phyloP scores from a whole-genome alignment of 495 filamentous ascomycete genomes.

The Daldinia childiae region DNA sequence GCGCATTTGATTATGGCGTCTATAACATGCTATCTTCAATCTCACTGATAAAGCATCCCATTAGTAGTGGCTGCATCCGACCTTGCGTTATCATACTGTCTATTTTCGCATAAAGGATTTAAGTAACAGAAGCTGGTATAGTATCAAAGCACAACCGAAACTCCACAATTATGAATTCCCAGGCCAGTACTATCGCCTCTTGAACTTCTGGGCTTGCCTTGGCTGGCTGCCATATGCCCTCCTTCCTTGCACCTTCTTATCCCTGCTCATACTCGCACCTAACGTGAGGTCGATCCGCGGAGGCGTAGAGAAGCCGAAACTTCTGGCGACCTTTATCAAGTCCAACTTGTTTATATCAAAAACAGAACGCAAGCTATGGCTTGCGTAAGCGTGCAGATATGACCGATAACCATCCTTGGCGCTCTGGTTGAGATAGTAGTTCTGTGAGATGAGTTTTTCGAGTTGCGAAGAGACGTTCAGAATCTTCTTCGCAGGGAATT shows the following conservation, averaged over 20 bases:
- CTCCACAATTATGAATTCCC: conserved; percentile 5
- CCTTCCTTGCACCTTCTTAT: conserved; percentile 82
- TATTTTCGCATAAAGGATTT: conserved; percentile 2
- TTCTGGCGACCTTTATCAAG: conserved; percentile 90
- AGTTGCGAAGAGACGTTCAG: conserved; percentile 94
- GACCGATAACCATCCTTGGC: conserved; percentile 75
- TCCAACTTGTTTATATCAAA: conserved; percentile 96
- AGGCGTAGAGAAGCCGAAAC: conserved; percentile 89
- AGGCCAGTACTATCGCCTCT: conserved; percentile 19
- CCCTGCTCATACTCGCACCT: conserved; percentile 84
- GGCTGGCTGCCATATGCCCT: conserved; percentile 81
- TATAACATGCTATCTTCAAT: neutral
- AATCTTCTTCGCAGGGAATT: conserved; percentile 91
- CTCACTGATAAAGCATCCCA: neutral
- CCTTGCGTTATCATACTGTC: neutral
- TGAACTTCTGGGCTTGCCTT: conserved; percentile 49
- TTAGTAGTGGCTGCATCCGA: neutral
- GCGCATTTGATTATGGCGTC: too few species aligned
- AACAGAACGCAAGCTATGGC: conserved; percentile 85
- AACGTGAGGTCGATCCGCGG: conserved; percentile 90
- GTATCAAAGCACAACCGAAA: conserved; percentile 25
- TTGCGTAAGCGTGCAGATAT: conserved; percentile 94
- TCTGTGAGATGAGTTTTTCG: conserved; percentile 90
- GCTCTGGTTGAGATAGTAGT: conserved; percentile 94
- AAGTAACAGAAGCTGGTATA: conserved; percentile 34